Conservation (phyloP, 352 stramenopile genomes). For the Phytophthora ohioensis region DNA sequence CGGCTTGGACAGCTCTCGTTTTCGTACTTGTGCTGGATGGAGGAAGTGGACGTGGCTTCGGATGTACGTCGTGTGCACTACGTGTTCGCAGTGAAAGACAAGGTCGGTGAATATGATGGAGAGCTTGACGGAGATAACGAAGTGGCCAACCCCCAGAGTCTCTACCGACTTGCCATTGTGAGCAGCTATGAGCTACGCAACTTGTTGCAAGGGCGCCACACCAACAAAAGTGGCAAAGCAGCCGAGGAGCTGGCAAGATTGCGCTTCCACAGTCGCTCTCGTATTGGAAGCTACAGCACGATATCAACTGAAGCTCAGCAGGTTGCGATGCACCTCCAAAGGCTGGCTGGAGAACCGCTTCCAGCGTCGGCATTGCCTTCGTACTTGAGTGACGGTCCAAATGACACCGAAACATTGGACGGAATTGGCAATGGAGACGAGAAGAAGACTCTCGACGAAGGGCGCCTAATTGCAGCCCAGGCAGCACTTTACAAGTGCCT, state of each 20-base stretch:
- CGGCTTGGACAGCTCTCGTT: constrained; percentile 54
- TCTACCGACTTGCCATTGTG: constrained; percentile 60
- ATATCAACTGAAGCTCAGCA: constrained; percentile 65
- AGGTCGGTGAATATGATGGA: constrained; percentile 37
- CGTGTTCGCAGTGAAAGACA: constrained; percentile 57
- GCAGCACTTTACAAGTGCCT: constrained; percentile 72
- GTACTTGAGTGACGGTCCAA: constrained; percentile 35
- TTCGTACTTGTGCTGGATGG: constrained; percentile 75
- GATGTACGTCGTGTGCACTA: constrained; percentile 74
- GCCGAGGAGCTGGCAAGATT: constrained; percentile 41
- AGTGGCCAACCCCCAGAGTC: not conserved
- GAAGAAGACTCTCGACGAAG: constrained; percentile 27
- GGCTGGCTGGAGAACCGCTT: constrained; percentile 29
- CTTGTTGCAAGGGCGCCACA: constrained; percentile 47
- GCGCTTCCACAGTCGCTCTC: constrained; percentile 74
- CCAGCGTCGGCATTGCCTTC: constrained; percentile 15
- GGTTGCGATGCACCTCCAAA: constrained; percentile 48
- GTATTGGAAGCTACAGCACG: constrained; percentile 79
- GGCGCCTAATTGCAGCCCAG: constrained; percentile 46
- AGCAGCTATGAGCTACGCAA: constrained; percentile 70
- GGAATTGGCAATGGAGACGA: constrained; percentile 15
- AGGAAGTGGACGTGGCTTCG: constrained; percentile 72
- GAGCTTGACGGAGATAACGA: constrained; percentile 25
- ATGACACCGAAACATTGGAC: constrained; percentile 33
- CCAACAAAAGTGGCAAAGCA: constrained; percentile 21